phyloP scores from a whole-genome alignment of 2,329 filamentous ascomycete species.

The Trichoderma sp. region DNA sequence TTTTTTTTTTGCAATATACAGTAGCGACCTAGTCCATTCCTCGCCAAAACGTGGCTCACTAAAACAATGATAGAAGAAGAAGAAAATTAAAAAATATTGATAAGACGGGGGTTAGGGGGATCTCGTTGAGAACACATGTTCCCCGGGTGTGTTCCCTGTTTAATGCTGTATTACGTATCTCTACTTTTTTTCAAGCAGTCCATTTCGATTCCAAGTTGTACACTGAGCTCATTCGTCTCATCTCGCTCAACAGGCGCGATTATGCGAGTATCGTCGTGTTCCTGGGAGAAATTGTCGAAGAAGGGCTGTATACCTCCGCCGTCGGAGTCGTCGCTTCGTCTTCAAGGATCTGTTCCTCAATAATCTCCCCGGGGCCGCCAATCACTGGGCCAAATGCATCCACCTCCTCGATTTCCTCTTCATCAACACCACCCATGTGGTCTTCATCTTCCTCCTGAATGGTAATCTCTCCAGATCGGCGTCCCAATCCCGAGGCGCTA shows the following conservation, averaged over 20 bases:
- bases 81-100: not conserved
- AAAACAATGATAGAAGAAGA: not conserved
- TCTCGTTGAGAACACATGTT: not conserved
- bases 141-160: not conserved
- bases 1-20: slow-evolving; percentile 9
- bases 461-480: slow-evolving; percentile 71
- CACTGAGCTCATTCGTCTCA: not conserved
- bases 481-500: slow-evolving; percentile 61
- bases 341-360: slow-evolving; percentile 48
- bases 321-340: slow-evolving; percentile 33
- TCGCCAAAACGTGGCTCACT: not conserved
- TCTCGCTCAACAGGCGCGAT: not conserved
- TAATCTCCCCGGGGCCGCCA: slow-evolving; percentile 41
- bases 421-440: slow-evolving; percentile 39
- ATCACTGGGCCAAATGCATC: slow-evolving; percentile 56
- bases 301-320: not conserved
- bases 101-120: not conserved
- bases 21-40: not conserved
- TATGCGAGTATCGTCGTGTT: not conserved
- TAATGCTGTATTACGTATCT: slow-evolving; percentile 6
- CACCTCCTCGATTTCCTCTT: slow-evolving; percentile 54
- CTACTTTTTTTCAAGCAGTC: not conserved
- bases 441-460: slow-evolving; percentile 65
- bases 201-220: not conserved
- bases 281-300: slow-evolving; percentile 5